A percentile compares a stretch with the other conserved stretches of the same genome.
Evolutionary conservation across 148 eudicot genomes (phyloP).

Genomic region (Cornus florida): DNA sequence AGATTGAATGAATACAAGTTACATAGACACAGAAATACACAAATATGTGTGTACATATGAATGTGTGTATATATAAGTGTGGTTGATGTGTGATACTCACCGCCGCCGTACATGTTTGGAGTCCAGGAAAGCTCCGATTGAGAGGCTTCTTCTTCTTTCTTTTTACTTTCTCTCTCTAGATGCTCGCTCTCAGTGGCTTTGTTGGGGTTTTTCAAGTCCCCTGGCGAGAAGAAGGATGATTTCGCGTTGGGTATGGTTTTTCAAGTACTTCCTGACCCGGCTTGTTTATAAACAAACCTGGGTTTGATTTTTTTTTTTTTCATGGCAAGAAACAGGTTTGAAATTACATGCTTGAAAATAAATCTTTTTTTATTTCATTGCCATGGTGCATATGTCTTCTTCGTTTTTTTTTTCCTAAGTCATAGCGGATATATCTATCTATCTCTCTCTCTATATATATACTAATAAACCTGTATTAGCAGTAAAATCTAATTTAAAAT

Average conservation of each 20-base stretch:
- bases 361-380: too few species aligned
- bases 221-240: too few species aligned
- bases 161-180: neutral
- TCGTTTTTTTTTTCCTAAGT: too few species aligned
- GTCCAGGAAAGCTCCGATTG: neutral
- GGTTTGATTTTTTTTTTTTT: too few species aligned
- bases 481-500: too few species aligned
- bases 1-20: constrained; percentile 2
- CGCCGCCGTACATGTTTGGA: constrained; percentile 35
- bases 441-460: too few species aligned
- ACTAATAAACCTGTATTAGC: too few species aligned
- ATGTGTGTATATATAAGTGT: neutral
- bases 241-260: neutral
- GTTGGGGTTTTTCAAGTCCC: constrained; percentile 8
- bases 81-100: constrained; percentile 3
- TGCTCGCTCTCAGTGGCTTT: constrained; percentile 8
- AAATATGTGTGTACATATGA: neutral
- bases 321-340: too few species aligned
- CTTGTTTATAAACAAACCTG: neutral
- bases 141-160: constrained; percentile 1
- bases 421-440: too few species aligned
- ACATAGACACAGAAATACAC: neutral
- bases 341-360: too few species aligned
- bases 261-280: neutral
- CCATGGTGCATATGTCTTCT: too few species aligned